Evolutionary conservation across 2,329 filamentous ascomycete genomes (phyloP).

Genomic region (Dactylellina cionopaga): DNA sequence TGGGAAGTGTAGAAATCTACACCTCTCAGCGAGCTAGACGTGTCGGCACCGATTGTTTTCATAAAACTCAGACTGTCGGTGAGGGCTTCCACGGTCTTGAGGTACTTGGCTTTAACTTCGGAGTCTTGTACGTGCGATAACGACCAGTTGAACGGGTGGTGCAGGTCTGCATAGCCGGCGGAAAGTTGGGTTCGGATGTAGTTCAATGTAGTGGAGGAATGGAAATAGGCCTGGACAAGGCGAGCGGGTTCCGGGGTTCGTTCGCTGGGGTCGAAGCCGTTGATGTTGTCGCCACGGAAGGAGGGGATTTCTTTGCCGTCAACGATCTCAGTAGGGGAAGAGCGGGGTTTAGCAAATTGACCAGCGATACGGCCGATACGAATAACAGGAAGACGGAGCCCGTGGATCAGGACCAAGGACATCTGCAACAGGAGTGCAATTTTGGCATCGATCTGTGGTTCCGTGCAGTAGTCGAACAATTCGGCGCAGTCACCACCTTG

Average conservation of each 20-base stretch:
- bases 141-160: constrained; percentile 93
- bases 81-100: constrained; percentile 82
- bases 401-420: constrained; percentile 95
- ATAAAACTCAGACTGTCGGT: constrained; percentile 94
- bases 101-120: constrained; percentile 84
- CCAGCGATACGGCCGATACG: constrained; percentile 96
- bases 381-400: constrained; percentile 80
- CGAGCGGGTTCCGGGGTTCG: constrained; percentile 82
- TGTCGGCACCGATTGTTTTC: constrained; percentile 89
- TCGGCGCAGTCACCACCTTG: constrained; percentile 98
- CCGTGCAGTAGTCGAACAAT: constrained; percentile 90
- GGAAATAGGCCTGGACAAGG: constrained; percentile 90
- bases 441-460: constrained; percentile 87
- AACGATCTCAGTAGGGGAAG: constrained; percentile 83
- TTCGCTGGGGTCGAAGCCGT: constrained; percentile 81
- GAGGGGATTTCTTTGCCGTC: constrained; percentile 84
- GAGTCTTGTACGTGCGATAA: constrained; percentile 90
- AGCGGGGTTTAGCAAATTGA: constrained; percentile 95
- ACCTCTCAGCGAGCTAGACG: constrained; percentile 82
- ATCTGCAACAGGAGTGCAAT: constrained; percentile 97
- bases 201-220: constrained; percentile 93
- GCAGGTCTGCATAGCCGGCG: constrained; percentile 90
- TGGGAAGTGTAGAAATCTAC: constrained; percentile 96
- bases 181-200: constrained; percentile 85
- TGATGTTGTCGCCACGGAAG: constrained; percentile 95